Base-by-base conservation (phyloP, 768 basidiomycete species). In the Dendrothele bispora region DNA sequence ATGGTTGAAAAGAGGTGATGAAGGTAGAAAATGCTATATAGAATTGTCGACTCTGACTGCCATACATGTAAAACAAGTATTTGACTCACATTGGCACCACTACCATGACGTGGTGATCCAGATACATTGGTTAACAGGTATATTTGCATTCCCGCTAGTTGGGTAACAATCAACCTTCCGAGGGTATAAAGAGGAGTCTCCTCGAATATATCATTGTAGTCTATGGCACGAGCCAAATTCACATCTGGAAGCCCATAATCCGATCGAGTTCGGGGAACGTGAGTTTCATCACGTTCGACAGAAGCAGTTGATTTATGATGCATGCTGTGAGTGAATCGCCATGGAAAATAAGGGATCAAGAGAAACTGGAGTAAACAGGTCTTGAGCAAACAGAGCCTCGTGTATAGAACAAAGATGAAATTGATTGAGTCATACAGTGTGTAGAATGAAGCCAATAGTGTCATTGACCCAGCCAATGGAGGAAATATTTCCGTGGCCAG, bases 271-370 rank as follows among this genome's bases (percentile, higher is more conserved):
- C 74, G 70, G 37, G 83, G 84, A 5, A 87, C 78, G 48, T 82
- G 86, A 54, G 88, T 88, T 61, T 90, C 86, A 57, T 92, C 88
- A 15, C 82, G 69, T 58, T 86, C 85, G 66, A 88, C 86, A 0
- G 86, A 86, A 34, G 79, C 79, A 46, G 86, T 85, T 53, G 84
- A 83, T 70, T 74, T 74, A 73, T 83, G 86, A 64, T 91, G 88
- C 14, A 82, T 71, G 55, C 83, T 79, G 69, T 88, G 75, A 50
- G 80, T 85, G 55, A 86, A 65, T 57, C 78, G 73, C 87, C 87
- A 84, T 65, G 85, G 64, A 70, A 81, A 70, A 70, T 87, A 77
- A 50, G 78, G 75, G 61, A 79, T 76, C 50, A 80, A 62, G 18
- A 82, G 62, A 46, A 67, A 71, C 65, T 80, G 44, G 30, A 21